Evolutionary conservation across 2,329 filamentous ascomycete genomes (phyloP), one percentile per base, ranked within the genome.

Genomic region (Intubia oerlemansii): DNA sequence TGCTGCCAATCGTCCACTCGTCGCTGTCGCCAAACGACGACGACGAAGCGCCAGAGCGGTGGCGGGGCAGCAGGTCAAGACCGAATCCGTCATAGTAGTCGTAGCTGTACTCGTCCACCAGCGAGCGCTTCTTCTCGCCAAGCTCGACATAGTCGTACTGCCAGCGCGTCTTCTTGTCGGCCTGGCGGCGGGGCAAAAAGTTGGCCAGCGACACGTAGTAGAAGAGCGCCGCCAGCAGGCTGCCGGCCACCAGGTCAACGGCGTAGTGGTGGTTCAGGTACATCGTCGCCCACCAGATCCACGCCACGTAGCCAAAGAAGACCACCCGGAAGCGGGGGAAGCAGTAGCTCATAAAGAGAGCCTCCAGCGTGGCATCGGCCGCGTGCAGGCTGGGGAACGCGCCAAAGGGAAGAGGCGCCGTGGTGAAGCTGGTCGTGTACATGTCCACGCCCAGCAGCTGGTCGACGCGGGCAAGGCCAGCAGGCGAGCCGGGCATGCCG

Each of bases 221-320:
- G 33, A 76, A 70, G 28, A 76, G 57, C 10, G 73, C 73, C 15
- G 81, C 76, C 34, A 81, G 59, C 34, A 92, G 58, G 46, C 75
- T 81, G 40, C 85, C 85, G 20, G 56, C 80, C 16, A 93, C 80
- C 28, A 95, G 60, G 49, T 95, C 85, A 23, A 95, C 77, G 18
- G 84, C 85, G 47, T 95, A 95, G 55, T 95, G 85, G 52, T 95
- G 85, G 44, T 80, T 90, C 29, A 95, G 66, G 47, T 95, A 93
- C 81, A 95, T 92, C 40, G 85, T 95, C 10, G 84, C 78, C 82
- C 85, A 95, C 79, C 82, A 93, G 43, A 93, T 72, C 85, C 85
- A 93, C 46, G 77, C 65, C 25, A 77, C 76, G 51, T 93, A 95
- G 38, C 66, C 60, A 37, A 84, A 65, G 52, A 90, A 91, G 30